Evolutionary conservation across 2,329 filamentous ascomycete species (phyloP).

Genomic region (Ascomycota sp.): DNA sequence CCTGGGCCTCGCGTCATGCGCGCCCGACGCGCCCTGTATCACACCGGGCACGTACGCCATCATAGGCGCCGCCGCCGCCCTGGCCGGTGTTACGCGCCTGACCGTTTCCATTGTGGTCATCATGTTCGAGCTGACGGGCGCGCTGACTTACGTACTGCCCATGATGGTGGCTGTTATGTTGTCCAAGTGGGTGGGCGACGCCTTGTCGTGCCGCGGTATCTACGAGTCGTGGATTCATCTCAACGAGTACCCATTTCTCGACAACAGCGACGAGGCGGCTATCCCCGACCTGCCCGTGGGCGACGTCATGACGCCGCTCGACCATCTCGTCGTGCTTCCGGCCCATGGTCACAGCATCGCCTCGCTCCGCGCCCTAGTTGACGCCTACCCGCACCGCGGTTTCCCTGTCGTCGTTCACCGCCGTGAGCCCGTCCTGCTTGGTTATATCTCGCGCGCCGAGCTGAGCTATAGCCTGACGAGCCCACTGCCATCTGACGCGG

Average conservation of each 20-base stretch:
- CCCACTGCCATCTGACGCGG: conserved; percentile 50
- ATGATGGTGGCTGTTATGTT: conserved; percentile 98
- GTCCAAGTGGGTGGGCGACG: conserved; percentile 78
- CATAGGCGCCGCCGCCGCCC: conserved; percentile 71
- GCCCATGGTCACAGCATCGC: conserved; percentile 52
- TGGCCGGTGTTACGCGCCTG: conserved; percentile 96
- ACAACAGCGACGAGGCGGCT: conserved; percentile 95
- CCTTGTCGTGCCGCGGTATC: conserved; percentile 90
- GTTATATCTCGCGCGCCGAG: conserved; percentile 87
- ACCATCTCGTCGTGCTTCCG: conserved; percentile 56
- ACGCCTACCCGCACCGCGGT: conserved; percentile 68
- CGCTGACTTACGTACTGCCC: conserved; percentile 85
- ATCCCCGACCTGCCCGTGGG: conserved; percentile 90
- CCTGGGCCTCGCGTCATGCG: conserved; percentile 78
- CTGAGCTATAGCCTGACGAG: too few species aligned
- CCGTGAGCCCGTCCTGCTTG: conserved; percentile 51
- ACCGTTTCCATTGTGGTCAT: conserved; percentile 95
- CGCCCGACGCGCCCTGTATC: conserved; percentile 84
- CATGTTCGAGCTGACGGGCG: conserved; percentile 98
- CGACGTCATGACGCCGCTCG: conserved; percentile 63
- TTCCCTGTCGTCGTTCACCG: conserved; percentile 76
- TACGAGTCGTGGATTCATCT: conserved; percentile 98
- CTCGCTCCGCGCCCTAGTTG: conserved; percentile 58
- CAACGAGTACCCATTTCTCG: conserved; percentile 88
- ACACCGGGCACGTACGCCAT: conserved; percentile 96